These are phyloP conservation scores for Rhizomucor pusillus DNA, from an alignment of 371 early-diverging fungal species.

Conservation along the genomic window DNA sequence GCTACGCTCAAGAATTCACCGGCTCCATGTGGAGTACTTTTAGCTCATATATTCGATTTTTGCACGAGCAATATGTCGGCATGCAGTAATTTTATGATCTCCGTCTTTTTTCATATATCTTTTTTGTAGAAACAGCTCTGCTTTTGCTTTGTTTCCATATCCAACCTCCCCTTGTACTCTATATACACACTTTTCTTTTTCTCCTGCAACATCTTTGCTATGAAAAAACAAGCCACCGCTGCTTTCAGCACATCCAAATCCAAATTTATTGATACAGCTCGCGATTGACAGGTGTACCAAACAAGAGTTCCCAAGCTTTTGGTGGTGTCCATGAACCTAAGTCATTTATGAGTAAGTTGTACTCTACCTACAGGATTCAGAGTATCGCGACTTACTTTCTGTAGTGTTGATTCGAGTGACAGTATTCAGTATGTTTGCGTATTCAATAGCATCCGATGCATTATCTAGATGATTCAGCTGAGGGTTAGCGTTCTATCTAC, in stretches of 20 bases:
- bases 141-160: no score
- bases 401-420: conserved; percentile 32
- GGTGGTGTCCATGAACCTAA: conserved; percentile 60
- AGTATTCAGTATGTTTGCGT: conserved; percentile 58
- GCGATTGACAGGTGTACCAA: conserved; percentile 44
- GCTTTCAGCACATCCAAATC: no score
- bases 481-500: neutral
- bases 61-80: conserved; percentile 20
- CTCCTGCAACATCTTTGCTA: no score
- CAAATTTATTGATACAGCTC: conserved; percentile 34
- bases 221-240: no score
- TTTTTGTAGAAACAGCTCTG: no score
- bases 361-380: neutral
- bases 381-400: conserved; percentile 10
- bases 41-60: conserved; percentile 24
- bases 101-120: no score
- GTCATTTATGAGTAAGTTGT: conserved; percentile 6
- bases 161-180: no score
- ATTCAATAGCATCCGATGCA: conserved; percentile 62
- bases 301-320: conserved; percentile 66
- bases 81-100: no score
- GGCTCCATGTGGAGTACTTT: conserved; percentile 35
- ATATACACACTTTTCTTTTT: no score
- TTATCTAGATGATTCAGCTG: conserved; percentile 45
- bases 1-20: conserved; percentile 32